These are phyloP conservation scores for Teunomyces atbi DNA, from an alignment of 805 yeast species.

Conservation along the genomic window DNA sequence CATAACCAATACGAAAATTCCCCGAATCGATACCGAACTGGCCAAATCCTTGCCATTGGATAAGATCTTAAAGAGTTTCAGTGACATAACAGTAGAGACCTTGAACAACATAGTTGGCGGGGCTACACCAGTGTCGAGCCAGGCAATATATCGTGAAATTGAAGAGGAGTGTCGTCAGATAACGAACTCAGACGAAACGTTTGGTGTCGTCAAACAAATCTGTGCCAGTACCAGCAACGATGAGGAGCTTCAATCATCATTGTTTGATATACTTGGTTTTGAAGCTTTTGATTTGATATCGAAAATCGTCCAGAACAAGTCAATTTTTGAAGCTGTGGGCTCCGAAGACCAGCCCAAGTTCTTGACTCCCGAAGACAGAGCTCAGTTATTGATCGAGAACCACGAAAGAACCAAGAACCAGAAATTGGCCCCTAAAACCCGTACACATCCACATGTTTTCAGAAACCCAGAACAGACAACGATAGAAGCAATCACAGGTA, in stretches of 20 bases:
- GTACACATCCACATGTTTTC: conserved; percentile 84
- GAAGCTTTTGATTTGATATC: conserved; percentile 82
- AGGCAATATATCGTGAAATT: conserved; percentile 17
- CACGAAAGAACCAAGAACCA: conserved; percentile 49
- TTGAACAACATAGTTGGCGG: conserved; percentile 20
- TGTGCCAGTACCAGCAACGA: conserved; percentile 42
- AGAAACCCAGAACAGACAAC: conserved; percentile 49
- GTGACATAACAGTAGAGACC: conserved; percentile 34
- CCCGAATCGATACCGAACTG: conserved; percentile 38
- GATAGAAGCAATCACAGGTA: conserved; percentile 62
- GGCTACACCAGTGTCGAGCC: conserved; percentile 11
- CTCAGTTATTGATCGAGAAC: conserved; percentile 51
- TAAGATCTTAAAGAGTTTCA: conserved; percentile 35
- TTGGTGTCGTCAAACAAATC: conserved; percentile 28
- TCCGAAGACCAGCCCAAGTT: conserved; percentile 19
- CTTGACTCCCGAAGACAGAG: conserved; percentile 55
- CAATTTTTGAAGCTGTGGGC: conserved; percentile 5
- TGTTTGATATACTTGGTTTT: conserved; percentile 81
- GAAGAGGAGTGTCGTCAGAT: conserved; percentile 31
- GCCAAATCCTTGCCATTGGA: conserved; percentile 24
- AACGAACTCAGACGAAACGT: conserved; percentile 31
- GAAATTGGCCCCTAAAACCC: conserved; percentile 45
- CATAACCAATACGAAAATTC: conserved; percentile 21
- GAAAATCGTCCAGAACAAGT: conserved; percentile 50
- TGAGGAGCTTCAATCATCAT: conserved; percentile 63